Evolutionary conservation across 345 rosid species (phyloP).

Genomic region (Durio zibethinus): DNA sequence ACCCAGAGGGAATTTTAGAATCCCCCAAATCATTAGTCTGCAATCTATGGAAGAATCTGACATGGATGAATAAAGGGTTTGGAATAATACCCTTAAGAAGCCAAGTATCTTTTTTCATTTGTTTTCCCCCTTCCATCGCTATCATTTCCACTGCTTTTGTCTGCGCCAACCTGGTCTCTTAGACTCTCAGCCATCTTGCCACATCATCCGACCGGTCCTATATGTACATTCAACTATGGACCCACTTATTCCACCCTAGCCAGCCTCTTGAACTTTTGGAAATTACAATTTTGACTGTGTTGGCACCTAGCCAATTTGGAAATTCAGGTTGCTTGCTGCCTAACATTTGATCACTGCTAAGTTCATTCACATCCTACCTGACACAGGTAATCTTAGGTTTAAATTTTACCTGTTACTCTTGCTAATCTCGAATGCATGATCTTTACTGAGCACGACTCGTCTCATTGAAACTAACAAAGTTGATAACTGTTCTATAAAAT

Average conservation of each 20-base stretch:
- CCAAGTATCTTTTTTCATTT: conserved; percentile 65
- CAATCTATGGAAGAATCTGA: conserved; percentile 64
- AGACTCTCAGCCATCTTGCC: conserved; percentile 30
- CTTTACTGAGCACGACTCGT: no score
- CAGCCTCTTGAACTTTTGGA: not conserved
- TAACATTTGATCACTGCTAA: not conserved
- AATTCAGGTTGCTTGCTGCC: no score
- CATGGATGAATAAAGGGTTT: conserved; percentile 53
- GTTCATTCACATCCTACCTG: no score
- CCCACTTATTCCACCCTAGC: conserved; percentile 16
- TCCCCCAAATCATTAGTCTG: conserved; percentile 51
- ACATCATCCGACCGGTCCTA: conserved; percentile 36
- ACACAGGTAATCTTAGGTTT: no score
- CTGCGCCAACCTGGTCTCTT: conserved; percentile 29
- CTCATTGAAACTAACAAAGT: no score
- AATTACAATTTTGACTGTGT: no score
- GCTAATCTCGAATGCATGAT: no score
- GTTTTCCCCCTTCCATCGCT: conserved; percentile 34
- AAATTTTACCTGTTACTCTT: no score
- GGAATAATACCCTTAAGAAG: conserved; percentile 60
- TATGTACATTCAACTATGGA: conserved; percentile 25
- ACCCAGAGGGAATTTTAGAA: conserved; percentile 52
- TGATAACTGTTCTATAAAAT: not conserved
- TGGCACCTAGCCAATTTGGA: no score
- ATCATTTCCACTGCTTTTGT: conserved; percentile 54